phyloP scores from a whole-genome alignment of 2,329 filamentous ascomycete species.

The Fusarium euwallaceae region DNA sequence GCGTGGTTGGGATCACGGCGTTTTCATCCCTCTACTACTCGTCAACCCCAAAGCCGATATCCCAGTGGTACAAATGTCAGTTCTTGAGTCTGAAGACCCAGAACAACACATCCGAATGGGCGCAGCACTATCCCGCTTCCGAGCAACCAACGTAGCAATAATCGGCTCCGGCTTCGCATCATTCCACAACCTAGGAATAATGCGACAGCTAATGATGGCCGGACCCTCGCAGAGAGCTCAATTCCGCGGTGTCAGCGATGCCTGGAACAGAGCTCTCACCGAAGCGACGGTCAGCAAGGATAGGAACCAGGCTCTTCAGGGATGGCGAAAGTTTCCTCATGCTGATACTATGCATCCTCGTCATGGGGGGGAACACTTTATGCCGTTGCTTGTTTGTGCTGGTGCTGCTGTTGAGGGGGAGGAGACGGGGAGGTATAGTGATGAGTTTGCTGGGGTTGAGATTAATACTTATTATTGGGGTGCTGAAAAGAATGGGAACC shows the following conservation, averaged over 20 bases:
- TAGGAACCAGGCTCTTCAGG: constrained; percentile 54
- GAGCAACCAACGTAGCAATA: constrained; percentile 67
- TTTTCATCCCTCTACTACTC: constrained; percentile 70
- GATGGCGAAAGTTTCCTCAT: constrained; percentile 63
- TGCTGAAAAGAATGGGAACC: constrained; percentile 24
- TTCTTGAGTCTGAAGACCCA: constrained; percentile 65
- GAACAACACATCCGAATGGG: constrained; percentile 65
- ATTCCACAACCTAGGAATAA: constrained; percentile 66
- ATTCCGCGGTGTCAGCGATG: constrained; percentile 47
- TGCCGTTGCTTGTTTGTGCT: constrained; percentile 70
- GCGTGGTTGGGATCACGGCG: constrained; percentile 71
- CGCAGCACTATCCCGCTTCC: constrained; percentile 63
- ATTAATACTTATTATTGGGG: constrained; percentile 71
- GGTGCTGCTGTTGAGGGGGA: constrained; percentile 62
- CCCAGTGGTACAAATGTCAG: constrained; percentile 69
- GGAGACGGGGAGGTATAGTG: constrained; percentile 59
- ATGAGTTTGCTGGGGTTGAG: constrained; percentile 62
- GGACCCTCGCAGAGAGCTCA: constrained; percentile 36
- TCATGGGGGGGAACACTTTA: constrained; percentile 68
- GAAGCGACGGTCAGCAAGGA: constrained; percentile 54
- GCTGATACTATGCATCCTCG: constrained; percentile 68
- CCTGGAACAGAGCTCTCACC: constrained; percentile 63
- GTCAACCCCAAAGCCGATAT: constrained; percentile 64
- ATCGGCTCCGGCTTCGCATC: constrained; percentile 72
- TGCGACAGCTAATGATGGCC: constrained; percentile 54